Evolutionary conservation across 2,329 filamentous ascomycete genomes (phyloP).

Genomic region (Phoma herbarum): DNA sequence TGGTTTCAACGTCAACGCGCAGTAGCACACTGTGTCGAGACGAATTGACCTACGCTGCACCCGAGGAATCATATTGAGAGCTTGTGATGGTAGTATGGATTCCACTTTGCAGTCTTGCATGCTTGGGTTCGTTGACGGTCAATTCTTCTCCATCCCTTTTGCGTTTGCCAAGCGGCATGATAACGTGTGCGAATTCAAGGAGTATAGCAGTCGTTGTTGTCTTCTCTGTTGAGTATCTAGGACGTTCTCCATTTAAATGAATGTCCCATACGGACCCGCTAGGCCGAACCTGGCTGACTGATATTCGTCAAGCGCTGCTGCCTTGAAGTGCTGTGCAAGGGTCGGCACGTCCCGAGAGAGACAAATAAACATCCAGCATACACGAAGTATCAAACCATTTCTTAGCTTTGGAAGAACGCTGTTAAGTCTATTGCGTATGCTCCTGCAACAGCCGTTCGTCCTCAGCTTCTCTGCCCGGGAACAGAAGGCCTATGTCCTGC

Average conservation of each 20-base stretch:
- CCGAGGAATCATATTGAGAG: neutral
- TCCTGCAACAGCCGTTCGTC: constrained; percentile 4
- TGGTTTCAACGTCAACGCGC: neutral
- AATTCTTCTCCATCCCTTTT: constrained; percentile 54
- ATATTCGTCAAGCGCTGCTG: constrained; percentile 4
- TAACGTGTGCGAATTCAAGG: neutral
- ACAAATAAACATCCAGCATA: neutral
- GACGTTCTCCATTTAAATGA: too few relatives aligned
- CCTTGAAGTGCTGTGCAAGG: neutral
- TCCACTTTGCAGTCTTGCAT: neutral
- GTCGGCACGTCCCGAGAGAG: neutral
- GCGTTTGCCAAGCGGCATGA: constrained; percentile 68
- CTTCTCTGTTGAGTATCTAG: neutral
- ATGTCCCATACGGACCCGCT: neutral
- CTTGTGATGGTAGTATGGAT: neutral
- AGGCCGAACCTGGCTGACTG: neutral
- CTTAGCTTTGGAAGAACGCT: neutral
- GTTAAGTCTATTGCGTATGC: neutral
- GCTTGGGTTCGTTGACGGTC: neutral
- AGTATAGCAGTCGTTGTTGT: too few relatives aligned
- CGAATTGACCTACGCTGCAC: too few relatives aligned
- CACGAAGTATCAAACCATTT: too few relatives aligned
- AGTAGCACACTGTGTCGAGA: neutral
- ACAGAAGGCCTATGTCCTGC: neutral
- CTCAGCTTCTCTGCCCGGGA: constrained; percentile 13